These are phyloP conservation scores for Pseudogymnoascus sp. DNA, from an alignment of 2,329 filamentous ascomycete species.

Conservation along the genomic window DNA sequence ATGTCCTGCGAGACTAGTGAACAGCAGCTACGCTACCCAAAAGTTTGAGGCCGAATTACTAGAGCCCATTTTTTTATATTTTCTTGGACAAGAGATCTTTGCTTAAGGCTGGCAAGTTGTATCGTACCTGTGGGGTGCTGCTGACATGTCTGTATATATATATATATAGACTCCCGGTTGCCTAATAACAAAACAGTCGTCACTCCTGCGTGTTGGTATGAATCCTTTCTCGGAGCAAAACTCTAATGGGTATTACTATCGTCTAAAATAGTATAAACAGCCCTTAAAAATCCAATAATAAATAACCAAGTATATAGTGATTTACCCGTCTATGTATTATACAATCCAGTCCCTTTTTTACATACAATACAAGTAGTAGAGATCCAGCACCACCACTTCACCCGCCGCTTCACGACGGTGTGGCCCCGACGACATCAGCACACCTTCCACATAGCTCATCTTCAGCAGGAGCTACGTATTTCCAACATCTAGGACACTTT, in stretches of 20 bases:
- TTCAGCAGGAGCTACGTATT: constrained; percentile 61
- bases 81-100: neutral
- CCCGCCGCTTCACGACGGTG: neutral
- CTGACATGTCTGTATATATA: neutral
- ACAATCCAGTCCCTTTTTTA: neutral
- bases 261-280: neutral
- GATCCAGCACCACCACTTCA: neutral
- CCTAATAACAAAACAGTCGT: neutral
- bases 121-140: neutral
- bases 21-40: neutral
- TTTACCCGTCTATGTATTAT: neutral
- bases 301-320: neutral
- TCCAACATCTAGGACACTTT: constrained; percentile 89
- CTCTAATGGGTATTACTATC: neutral
- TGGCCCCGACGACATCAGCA: constrained; percentile 50
- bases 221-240: neutral
- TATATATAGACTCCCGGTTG: neutral
- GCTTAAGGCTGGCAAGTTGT: neutral
- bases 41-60: neutral
- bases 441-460: constrained; percentile 66
- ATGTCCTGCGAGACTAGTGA: neutral
- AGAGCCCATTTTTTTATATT: neutral
- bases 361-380: constrained; percentile 7
- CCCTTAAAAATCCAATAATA: neutral
- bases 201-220: neutral